These are phyloP conservation scores for Phytophthora podocarpi DNA, from an alignment of 352 stramenopile genomes.

Conservation along the genomic window DNA sequence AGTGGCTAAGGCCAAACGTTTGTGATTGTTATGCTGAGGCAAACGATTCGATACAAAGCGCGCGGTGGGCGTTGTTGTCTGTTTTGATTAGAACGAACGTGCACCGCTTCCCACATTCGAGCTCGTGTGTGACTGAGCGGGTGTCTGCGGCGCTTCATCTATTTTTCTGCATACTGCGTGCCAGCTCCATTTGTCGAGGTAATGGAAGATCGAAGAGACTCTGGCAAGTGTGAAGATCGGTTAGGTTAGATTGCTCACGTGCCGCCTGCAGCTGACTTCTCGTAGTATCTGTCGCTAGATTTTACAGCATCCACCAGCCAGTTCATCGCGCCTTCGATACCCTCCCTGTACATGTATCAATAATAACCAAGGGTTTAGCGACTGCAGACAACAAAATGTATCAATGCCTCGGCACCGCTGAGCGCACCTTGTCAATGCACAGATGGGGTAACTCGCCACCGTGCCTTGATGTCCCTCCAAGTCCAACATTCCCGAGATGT, in stretches of 20 bases:
- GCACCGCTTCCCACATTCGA: background rate
- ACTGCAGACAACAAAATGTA: background rate
- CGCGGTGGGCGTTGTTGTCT: slow-evolving; percentile 5
- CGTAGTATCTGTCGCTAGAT: slow-evolving; percentile 68
- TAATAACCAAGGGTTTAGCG: slow-evolving; percentile 1
- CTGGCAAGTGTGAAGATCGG: background rate
- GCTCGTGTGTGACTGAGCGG: too few species aligned
- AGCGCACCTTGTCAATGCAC: slow-evolving; percentile 59
- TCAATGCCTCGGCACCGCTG: background rate
- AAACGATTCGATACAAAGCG: slow-evolving; percentile 25
- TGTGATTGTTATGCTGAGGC: slow-evolving; percentile 20
- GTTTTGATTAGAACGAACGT: slow-evolving; percentile 13
- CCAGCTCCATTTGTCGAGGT: background rate
- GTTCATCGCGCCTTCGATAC: slow-evolving; percentile 72
- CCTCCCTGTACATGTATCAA: slow-evolving; percentile 50
- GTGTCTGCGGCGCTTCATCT: slow-evolving; percentile 18
- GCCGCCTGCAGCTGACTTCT: slow-evolving; percentile 33
- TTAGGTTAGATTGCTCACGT: slow-evolving; percentile 15
- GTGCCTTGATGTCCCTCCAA: slow-evolving; percentile 46
- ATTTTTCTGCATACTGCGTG: slow-evolving; percentile 13
- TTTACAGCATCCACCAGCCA: slow-evolving; percentile 80
- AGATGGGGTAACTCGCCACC: slow-evolving; percentile 59
- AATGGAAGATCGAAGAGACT: slow-evolving; percentile 1
- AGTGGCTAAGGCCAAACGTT: slow-evolving; percentile 17
- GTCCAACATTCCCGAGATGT: slow-evolving; percentile 51